Percentiles rank a stretch among this genome's conserved stretches.
These are phyloP conservation scores for Microthyrium microscopicum DNA, from an alignment of 2,329 filamentous ascomycete genomes.

Conservation along the genomic window DNA sequence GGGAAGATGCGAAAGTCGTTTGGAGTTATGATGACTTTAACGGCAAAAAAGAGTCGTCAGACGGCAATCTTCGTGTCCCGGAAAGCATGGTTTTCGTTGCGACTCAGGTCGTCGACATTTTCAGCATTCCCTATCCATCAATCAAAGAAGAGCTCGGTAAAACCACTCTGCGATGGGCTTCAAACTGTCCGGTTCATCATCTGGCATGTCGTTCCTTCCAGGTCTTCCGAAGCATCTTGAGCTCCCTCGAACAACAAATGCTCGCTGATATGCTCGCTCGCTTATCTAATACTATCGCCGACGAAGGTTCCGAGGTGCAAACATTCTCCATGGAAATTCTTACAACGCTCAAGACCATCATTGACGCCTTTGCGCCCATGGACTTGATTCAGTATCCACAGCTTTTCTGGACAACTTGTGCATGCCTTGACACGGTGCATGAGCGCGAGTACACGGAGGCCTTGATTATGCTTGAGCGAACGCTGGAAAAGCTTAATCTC, in stretches of 20 bases:
- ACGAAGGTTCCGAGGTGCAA: slow-evolving; percentile 83
- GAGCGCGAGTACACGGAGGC: slow-evolving; percentile 89
- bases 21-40: slow-evolving; percentile 94
- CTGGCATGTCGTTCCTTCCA: slow-evolving; percentile 95
- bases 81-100: slow-evolving; percentile 76
- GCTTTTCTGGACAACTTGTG: slow-evolving; percentile 94
- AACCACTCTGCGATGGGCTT: slow-evolving; percentile 85
- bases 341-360: slow-evolving; percentile 82
- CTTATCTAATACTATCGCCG: slow-evolving; percentile 90
- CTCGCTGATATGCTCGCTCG: slow-evolving; percentile 91
- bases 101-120: slow-evolving; percentile 65
- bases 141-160: slow-evolving; percentile 87
- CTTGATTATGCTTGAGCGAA: slow-evolving; percentile 75
- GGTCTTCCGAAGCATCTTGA: slow-evolving; percentile 86
- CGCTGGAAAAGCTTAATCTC: slow-evolving; percentile 72
- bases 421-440: slow-evolving; percentile 91
- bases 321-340: slow-evolving; percentile 97
- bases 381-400: slow-evolving; percentile 83
- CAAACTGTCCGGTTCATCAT: slow-evolving; percentile 87
- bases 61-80: slow-evolving; percentile 65
- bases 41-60: slow-evolving; percentile 53
- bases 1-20: slow-evolving; percentile 67
- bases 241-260: slow-evolving; percentile 82
- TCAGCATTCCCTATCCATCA: slow-evolving; percentile 66
- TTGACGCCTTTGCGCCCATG: slow-evolving; percentile 62